These are phyloP conservation scores for Plasmodium reichenowi DNA, from an alignment of 169 alveolate genomes.

Conservation along the genomic window DNA sequence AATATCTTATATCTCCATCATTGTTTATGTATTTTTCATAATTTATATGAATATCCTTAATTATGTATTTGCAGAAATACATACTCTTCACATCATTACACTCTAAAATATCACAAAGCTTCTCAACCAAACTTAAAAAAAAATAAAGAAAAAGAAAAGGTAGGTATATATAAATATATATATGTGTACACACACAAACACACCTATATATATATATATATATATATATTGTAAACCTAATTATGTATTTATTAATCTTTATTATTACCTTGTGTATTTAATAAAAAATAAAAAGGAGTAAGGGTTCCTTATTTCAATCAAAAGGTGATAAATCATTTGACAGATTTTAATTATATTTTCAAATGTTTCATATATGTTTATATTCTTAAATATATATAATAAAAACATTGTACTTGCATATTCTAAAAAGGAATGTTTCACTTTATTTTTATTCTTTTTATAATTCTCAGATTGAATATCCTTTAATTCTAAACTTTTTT, in stretches of 20 bases:
- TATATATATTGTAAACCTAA: not conserved
- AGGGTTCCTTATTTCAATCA: constrained; percentile 37
- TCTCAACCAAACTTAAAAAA: constrained; percentile 17
- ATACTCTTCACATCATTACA: constrained; percentile 56
- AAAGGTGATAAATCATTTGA: constrained; percentile 16
- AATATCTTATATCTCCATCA: constrained; percentile 60
- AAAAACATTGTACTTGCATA: constrained; percentile 30
- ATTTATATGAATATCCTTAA: constrained; percentile 23
- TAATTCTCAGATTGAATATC: constrained; percentile 35
- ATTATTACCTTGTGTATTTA: constrained; percentile 24
- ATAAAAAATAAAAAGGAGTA: constrained; percentile 51
- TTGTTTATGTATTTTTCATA: constrained; percentile 57
- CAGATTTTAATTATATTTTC: constrained; percentile 27
- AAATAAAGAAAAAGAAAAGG: not conserved
- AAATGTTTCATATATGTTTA: constrained; percentile 41
- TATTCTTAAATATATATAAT: constrained; percentile 26
- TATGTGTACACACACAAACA: not conserved
- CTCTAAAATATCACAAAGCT: constrained; percentile 46
- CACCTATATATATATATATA: not conserved
- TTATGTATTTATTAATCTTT: not conserved
- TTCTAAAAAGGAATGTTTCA: constrained; percentile 41
- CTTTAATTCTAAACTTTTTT: constrained; percentile 22
- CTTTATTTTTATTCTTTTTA: constrained; percentile 20
- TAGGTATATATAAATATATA: not conserved
- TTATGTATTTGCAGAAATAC: constrained; percentile 46